These are phyloP conservation scores for Huiozyma sinensis DNA, from an alignment of 805 yeast species.

Conservation along the genomic window DNA sequence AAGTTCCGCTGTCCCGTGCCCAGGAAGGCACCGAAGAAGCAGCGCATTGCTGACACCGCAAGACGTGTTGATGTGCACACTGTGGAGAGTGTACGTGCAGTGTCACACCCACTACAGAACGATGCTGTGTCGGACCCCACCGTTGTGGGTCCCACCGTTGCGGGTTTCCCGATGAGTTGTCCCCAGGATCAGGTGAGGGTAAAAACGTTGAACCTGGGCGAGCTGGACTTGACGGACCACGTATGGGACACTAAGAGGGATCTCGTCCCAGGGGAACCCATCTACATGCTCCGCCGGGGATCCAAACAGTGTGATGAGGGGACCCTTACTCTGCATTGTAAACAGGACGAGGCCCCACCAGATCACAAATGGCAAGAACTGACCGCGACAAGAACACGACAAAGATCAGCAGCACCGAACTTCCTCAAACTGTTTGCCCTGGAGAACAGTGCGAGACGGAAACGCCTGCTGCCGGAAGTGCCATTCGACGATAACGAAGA, in stretches of 20 bases:
- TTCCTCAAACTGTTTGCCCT: conserved; percentile 23
- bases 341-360: neutral
- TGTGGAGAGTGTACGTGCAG: neutral
- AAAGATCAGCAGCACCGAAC: conserved; percentile 19
- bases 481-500: conserved; percentile 18
- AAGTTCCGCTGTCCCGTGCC: too few species aligned
- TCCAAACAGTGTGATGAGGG: conserved; percentile 1
- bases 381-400: conserved; percentile 19
- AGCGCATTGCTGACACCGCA: too few species aligned
- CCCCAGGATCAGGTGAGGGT: conserved; percentile 5
- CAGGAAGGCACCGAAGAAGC: too few species aligned
- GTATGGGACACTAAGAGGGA: conserved; percentile 2
- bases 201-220: conserved; percentile 13
- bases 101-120: neutral
- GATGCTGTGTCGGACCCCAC: neutral
- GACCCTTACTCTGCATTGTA: neutral
- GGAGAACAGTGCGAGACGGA: conserved; percentile 17
- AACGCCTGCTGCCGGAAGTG: conserved; percentile 21
- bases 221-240: conserved; percentile 16
- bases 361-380: neutral
- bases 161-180: too few species aligned
- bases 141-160: too few species aligned
- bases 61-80: neutral
- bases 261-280: neutral
- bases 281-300: conserved; percentile 3